Base-by-base conservation (phyloP, 345 rosid genomes). In the Streptanthus diversifolius region DNA sequence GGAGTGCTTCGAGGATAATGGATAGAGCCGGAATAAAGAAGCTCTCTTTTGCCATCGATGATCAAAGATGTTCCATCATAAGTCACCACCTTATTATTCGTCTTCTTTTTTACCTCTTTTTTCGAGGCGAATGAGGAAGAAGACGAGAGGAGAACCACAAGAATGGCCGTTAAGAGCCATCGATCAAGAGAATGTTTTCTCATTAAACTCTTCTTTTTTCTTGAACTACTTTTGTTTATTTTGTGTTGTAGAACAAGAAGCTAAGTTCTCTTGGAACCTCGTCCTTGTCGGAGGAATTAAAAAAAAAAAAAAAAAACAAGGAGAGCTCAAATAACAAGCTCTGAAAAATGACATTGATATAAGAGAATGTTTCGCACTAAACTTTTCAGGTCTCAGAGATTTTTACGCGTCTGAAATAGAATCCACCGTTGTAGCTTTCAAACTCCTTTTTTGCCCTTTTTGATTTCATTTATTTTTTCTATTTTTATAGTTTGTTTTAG, bases 1-100 rank as follows among this genome's bases (percentile, higher is more conserved):
- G 78, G 78, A 52, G 83, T 77, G 76, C 83, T 77, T 17, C 81
- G 75, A 53, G 81, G 81, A 47, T 80, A 80, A 40, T 80, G 81
- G 8, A 77, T 76, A 17, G 83, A 77, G 67, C 83, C 83, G 15
- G 83, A 77, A 57, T 47, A 71, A 49, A 80, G 57, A 39, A 80
- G 60, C 44, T 77, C 77, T 68, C 83, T 72, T 14, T 51, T 68
- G 39, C 83, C 83, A 68, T 80, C 52, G 33, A 80, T 24, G 68
- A 71, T 80, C 59, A 80, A 62, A 43, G 83, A 76, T 0, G 72
- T 76, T 63, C 80, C 74, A 72, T 80, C 83, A 67, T 76, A 76
- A 24, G 78, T 71, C 33, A 80, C 81, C 44, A 59, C 82, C 55
- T 67, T 64, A 8, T 25, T 32, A 8, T 35, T 49, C 6, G n/a